Evolutionary conservation across 192 early-diverging fungal genomes (phyloP).

Genomic region (Mortierella claussenii): DNA sequence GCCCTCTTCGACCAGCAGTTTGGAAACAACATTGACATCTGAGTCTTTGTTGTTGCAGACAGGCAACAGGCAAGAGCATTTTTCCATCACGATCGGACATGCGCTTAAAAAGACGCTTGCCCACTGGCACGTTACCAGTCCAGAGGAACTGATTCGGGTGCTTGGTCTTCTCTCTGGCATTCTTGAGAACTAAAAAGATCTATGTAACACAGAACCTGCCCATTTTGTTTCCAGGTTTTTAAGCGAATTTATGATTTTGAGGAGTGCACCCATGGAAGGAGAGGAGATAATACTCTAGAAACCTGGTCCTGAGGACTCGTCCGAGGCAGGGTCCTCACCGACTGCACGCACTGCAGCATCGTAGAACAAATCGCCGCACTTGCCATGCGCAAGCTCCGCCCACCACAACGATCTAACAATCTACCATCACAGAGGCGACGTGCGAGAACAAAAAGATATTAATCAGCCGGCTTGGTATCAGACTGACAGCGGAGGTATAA

Average conservation of each 20-base stretch:
- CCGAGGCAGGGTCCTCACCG: constrained; percentile 34
- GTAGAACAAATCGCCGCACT: constrained; percentile 29
- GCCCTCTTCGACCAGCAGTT: background rate
- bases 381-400: constrained; percentile 34
- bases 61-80: constrained; percentile 3
- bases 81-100: constrained; percentile 78
- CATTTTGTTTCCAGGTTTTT: no score
- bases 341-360: constrained; percentile 35
- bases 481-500: no score
- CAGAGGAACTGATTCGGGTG: constrained; percentile 71
- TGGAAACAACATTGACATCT: background rate
- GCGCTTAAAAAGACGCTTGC: constrained; percentile 90
- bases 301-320: constrained; percentile 39
- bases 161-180: constrained; percentile 40
- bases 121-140: constrained; percentile 80
- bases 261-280: no score
- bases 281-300: no score
- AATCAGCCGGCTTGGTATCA: no score
- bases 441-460: background rate
- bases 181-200: constrained; percentile 19
- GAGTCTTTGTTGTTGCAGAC: background rate
- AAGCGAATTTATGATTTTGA: no score
- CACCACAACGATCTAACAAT: constrained; percentile 38
- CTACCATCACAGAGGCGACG: constrained; percentile 4
- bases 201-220: no score